Percentiles rank a stretch among this genome's conserved stretches.
Conservation (phyloP, 441 rosid species). For the Pelargonium australe region DNA sequence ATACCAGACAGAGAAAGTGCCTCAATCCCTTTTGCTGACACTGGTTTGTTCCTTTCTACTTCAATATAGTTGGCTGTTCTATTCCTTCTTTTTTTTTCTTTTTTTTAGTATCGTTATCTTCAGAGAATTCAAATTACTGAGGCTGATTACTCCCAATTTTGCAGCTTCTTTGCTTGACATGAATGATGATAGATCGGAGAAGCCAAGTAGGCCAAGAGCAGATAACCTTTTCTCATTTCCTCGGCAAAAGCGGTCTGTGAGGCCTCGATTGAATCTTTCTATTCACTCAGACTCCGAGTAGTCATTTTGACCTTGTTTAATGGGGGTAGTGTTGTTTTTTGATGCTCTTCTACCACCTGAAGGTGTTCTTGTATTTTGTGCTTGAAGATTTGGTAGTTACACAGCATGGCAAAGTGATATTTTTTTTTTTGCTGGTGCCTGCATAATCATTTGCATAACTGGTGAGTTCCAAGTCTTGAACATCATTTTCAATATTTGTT, state of each 20-base stretch:
- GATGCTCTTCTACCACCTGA: background rate
- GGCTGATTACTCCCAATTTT: constrained; percentile 22
- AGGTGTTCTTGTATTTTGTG: constrained; percentile 1
- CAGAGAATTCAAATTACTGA: background rate
- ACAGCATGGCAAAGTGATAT: too few relatives aligned
- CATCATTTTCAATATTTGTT: too few relatives aligned
- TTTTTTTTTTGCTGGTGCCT: too few relatives aligned
- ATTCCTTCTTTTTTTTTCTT: too few relatives aligned
- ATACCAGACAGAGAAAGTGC: constrained; percentile 44
- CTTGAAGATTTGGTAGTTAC: background rate
- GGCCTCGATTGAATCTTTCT: constrained; percentile 66
- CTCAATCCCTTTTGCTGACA: constrained; percentile 50
- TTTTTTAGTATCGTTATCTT: background rate
- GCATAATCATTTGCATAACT: too few relatives aligned
- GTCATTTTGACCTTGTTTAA: constrained; percentile 1
- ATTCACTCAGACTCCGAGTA: constrained; percentile 80
- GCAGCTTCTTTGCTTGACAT: constrained; percentile 82
- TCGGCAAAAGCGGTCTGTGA: constrained; percentile 82
- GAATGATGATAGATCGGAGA: constrained; percentile 64
- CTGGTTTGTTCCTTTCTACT: constrained; percentile 53
- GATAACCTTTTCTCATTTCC: constrained; percentile 71
- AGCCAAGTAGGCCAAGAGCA: constrained; percentile 61
- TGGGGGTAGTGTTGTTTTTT: background rate
- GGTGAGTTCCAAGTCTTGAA: too few relatives aligned
- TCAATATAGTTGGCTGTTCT: background rate